A percentile compares a stretch with the other conserved stretches of the same genome.
phyloP scores from a whole-genome alignment of 2,329 filamentous ascomycete genomes.

The Calonectria ilicicola region DNA sequence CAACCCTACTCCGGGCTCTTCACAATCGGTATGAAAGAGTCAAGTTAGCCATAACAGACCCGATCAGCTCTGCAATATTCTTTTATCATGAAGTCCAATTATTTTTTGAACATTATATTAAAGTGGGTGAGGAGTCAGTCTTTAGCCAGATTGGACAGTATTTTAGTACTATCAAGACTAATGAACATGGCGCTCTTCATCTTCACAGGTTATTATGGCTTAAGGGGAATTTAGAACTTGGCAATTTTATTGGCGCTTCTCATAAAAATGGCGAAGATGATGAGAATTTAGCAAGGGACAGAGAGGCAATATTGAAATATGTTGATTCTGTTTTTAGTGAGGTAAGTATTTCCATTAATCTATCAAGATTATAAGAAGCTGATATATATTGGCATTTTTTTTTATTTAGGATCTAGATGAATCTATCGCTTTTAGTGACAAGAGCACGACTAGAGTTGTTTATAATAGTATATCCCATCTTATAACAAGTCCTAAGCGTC shows the following conservation, averaged over 20 bases:
- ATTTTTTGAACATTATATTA: too few relatives aligned
- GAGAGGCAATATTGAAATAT: neutral
- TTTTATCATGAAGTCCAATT: too few relatives aligned
- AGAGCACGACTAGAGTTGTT: neutral
- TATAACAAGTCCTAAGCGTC: neutral
- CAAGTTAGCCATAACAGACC: too few relatives aligned
- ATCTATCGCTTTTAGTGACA: neutral
- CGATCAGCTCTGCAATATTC: too few relatives aligned
- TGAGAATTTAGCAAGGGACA: neutral
- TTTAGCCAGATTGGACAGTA: too few relatives aligned
- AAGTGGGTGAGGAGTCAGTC: too few relatives aligned
- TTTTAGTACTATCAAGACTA: neutral
- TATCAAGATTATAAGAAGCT: too few relatives aligned
- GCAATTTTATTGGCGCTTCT: neutral
- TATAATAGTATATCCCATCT: conserved; percentile 5
- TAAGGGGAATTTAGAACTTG: conserved; percentile 4
- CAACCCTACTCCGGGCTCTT: too few relatives aligned
- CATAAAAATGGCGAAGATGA: neutral
- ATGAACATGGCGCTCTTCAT: conserved; percentile 1
- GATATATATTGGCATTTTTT: neutral
- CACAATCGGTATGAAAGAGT: too few relatives aligned
- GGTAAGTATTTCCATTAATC: neutral
- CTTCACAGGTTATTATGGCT: conserved; percentile 7
- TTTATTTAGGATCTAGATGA: neutral
- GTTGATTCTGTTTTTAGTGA: conserved; percentile 10